Evolutionary conservation across 768 basidiomycete genomes (phyloP).

Genomic region (Macrocybe gigantea): DNA sequence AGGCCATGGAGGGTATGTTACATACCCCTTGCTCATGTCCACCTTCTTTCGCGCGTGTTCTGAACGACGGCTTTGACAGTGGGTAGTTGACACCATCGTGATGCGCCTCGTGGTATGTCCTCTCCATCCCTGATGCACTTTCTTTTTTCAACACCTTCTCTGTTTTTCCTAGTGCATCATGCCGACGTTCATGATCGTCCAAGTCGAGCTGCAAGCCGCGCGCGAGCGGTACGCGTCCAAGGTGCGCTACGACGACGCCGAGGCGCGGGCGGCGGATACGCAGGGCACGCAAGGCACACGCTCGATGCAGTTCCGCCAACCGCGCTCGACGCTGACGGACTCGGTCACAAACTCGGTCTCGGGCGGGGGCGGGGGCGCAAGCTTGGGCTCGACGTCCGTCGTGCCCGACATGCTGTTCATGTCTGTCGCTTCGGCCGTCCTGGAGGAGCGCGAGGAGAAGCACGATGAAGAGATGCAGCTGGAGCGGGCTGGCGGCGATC

Average conservation of each 20-base stretch:
- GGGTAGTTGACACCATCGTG: slow-evolving; percentile 8
- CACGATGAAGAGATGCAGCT: too few relatives aligned
- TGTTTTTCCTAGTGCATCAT: slow-evolving; percentile 13
- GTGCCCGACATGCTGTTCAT: too few relatives aligned
- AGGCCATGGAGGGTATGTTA: slow-evolving; percentile 8
- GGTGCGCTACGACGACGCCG: slow-evolving; percentile 1
- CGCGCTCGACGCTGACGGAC: too few relatives aligned
- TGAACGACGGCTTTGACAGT: slow-evolving; percentile 3
- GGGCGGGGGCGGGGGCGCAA: background rate
- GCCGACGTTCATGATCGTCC: slow-evolving; percentile 20
- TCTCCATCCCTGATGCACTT: background rate
- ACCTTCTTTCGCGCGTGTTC: background rate
- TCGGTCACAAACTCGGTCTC: too few relatives aligned
- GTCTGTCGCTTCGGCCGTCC: too few relatives aligned
- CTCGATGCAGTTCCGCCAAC: background rate
- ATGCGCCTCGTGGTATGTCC: slow-evolving; percentile 21
- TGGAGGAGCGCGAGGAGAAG: too few relatives aligned
- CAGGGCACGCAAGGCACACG: background rate
- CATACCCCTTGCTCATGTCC: background rate
- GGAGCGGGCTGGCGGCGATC: too few relatives aligned
- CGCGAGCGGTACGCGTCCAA: slow-evolving; percentile 2
- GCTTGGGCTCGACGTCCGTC: background rate
- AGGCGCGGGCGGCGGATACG: background rate
- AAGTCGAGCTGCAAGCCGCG: slow-evolving; percentile 11
- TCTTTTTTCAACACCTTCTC: background rate